Conservation (phyloP, 805 yeast genomes). For the Candida maesae region DNA sequence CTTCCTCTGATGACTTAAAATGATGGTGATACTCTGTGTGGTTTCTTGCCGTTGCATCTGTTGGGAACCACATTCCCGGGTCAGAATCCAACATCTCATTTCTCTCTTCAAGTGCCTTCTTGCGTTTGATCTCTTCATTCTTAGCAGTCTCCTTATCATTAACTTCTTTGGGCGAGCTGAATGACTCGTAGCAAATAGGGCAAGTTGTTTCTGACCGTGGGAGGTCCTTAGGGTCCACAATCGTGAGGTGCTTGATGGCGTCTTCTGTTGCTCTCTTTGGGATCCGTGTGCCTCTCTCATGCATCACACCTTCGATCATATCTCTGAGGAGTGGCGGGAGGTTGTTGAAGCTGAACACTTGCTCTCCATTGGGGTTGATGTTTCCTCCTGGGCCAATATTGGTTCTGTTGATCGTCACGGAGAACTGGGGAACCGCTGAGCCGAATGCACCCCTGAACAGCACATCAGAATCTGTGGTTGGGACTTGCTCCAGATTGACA, state of each 20-base stretch:
- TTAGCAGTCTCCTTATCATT: conserved; percentile 1
- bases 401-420: conserved; percentile 20
- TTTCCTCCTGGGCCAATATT: conserved; percentile 16
- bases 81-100: conserved; percentile 9
- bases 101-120: conserved; percentile 8
- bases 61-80: conserved; percentile 19
- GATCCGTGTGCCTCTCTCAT: conserved; percentile 1
- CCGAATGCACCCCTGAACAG: conserved; percentile 21
- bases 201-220: conserved; percentile 14
- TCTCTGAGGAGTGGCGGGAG: conserved; percentile 16
- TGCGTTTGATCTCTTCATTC: conserved; percentile 7
- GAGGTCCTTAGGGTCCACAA: conserved; percentile 10
- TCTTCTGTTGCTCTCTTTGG: conserved; percentile 22
- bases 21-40: conserved; percentile 9
- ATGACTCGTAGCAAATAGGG: conserved; percentile 23
- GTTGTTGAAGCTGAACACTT: conserved; percentile 17
- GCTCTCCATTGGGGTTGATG: conserved; percentile 11
- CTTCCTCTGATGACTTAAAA: neutral
- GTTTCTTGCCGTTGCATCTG: conserved; percentile 13
- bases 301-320: conserved; percentile 12
- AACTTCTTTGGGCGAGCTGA: conserved; percentile 6
- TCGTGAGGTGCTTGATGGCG: conserved; percentile 17
- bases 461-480: conserved; percentile 15
- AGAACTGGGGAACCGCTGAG: conserved; percentile 15
- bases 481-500: conserved; percentile 13